Conservation (phyloP, 257 asterid genomes). For the Scutellaria galericulata region DNA sequence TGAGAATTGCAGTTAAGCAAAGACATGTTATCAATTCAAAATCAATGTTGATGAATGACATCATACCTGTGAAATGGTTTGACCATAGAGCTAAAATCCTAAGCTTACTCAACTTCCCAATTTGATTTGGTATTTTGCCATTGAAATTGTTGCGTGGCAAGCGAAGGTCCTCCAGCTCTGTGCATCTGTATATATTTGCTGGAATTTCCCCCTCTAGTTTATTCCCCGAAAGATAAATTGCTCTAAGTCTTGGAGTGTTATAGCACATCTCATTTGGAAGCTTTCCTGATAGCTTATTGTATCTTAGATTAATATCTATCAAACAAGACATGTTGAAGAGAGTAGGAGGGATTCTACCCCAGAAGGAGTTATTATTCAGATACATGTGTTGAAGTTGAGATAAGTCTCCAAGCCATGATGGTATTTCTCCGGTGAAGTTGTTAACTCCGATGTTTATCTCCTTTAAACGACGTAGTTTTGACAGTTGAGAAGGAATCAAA, state of each 20-base stretch:
- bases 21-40: too few species aligned
- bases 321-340: neutral
- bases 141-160: neutral
- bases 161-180: neutral
- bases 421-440: neutral
- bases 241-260: neutral
- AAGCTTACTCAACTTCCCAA: too few species aligned
- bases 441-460: neutral
- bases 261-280: neutral
- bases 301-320: neutral
- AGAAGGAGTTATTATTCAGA: neutral
- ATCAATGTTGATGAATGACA: too few species aligned
- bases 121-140: too few species aligned
- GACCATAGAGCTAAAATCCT: too few species aligned
- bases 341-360: neutral
- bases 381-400: neutral
- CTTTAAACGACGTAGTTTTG: neutral
- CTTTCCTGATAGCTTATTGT: neutral
- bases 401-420: neutral
- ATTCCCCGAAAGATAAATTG: neutral
- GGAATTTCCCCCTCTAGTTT: neutral
- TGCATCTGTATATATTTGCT: neutral
- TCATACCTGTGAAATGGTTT: too few species aligned
- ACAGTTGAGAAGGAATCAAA: neutral
- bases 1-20: too few species aligned